A percentile compares a stretch with the other conserved stretches of the same genome.
These are phyloP conservation scores for Barnettozyma siamensis DNA, from an alignment of 805 yeast species.

Conservation along the genomic window DNA sequence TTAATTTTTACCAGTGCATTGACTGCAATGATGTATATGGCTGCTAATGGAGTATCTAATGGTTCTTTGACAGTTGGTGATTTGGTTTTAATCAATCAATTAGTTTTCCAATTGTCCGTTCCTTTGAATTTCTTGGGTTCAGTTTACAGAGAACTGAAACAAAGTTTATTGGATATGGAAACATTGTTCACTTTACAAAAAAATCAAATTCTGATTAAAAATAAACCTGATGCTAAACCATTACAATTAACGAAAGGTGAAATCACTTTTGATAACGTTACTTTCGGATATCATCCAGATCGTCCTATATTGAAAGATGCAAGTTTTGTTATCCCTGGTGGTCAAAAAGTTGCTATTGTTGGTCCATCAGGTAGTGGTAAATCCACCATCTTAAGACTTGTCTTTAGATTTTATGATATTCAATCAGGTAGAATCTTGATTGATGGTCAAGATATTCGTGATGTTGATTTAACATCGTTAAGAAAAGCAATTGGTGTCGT, in stretches of 20 bases:
- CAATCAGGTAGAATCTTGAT: conserved; percentile 68
- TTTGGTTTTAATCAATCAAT: conserved; percentile 86
- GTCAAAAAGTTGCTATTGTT: conserved; percentile 86
- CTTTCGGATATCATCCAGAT: conserved; percentile 87
- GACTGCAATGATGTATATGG: conserved; percentile 98
- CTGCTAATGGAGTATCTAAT: conserved; percentile 83
- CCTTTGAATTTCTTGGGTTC: conserved; percentile 94
- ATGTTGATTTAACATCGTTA: conserved; percentile 68
- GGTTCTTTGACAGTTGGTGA: conserved; percentile 91
- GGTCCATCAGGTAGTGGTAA: conserved; percentile 97
- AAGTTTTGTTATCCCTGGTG: conserved; percentile 82
- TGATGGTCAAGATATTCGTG: conserved; percentile 83
- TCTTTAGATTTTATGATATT: conserved; percentile 88
- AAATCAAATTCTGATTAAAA: conserved; percentile 60
- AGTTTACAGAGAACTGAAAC: conserved; percentile 91
- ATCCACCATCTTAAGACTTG: conserved; percentile 77
- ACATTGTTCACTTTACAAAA: conserved; percentile 81
- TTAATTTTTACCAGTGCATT: conserved; percentile 80
- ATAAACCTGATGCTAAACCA: conserved; percentile 57
- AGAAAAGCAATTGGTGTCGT: conserved; percentile 81
- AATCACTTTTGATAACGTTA: conserved; percentile 82
- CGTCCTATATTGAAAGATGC: conserved; percentile 81
- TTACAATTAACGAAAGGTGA: conserved; percentile 53
- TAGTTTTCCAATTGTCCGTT: conserved; percentile 92
- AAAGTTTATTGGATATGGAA: conserved; percentile 93